Evolutionary conservation across 176 grass and related monocot species (phyloP).

Genomic region (Juncus effusus): DNA sequence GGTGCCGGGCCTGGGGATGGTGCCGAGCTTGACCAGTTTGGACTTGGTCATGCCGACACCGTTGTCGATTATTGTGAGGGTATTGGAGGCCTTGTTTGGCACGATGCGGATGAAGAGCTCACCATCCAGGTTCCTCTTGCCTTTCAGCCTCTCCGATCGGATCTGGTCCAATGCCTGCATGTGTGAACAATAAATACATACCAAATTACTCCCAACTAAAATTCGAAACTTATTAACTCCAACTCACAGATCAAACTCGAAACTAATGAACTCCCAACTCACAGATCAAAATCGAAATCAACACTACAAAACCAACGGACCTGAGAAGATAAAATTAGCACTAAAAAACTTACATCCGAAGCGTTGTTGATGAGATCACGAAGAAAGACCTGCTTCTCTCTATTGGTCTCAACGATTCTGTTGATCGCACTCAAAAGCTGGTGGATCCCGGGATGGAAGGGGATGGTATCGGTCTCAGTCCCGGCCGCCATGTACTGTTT

Average conservation of each 20-base stretch:
- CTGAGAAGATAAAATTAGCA: background rate
- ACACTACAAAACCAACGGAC: background rate
- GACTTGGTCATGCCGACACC: too few species aligned
- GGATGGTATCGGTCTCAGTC: constrained; percentile 49
- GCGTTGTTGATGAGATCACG: constrained; percentile 56
- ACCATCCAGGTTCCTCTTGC: constrained; percentile 72
- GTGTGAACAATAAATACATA: too few species aligned
- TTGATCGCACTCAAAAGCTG: constrained; percentile 58
- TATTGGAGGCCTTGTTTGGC: constrained; percentile 79
- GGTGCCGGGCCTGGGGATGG: constrained; percentile 77
- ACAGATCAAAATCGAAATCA: too few species aligned
- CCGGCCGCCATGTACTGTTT: background rate
- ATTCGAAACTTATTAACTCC: too few species aligned
- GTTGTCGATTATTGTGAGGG: constrained; percentile 10
- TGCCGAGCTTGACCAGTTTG: constrained; percentile 90
- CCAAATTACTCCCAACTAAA: too few species aligned
- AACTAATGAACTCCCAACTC: too few species aligned
- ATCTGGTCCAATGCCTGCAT: constrained; percentile 59
- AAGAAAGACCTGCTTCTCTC: constrained; percentile 59
- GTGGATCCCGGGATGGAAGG: constrained; percentile 63
- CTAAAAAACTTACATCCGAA: constrained; percentile 16
- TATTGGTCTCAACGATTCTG: constrained; percentile 66
- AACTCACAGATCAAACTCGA: too few species aligned
- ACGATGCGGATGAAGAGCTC: constrained; percentile 91
- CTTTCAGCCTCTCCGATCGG: constrained; percentile 46